phyloP scores from a whole-genome alignment of 306 rosid species.

The Pyrus betulifolia region DNA sequence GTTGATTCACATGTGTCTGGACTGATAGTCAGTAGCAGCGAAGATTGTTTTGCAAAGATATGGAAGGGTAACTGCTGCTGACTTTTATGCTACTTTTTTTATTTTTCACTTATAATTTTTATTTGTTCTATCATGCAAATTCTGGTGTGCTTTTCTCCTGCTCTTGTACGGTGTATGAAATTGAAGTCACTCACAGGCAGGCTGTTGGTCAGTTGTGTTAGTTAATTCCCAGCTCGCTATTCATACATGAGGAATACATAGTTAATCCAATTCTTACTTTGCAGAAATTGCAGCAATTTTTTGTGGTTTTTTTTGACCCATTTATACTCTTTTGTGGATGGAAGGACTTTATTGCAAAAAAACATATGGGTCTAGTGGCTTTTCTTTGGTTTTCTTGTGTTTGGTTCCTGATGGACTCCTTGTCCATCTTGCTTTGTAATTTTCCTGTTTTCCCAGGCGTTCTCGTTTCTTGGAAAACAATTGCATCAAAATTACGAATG shows the following conservation, averaged over 20 bases:
- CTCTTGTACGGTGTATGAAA: background rate
- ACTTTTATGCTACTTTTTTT: constrained; percentile 9
- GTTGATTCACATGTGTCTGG: constrained; percentile 87
- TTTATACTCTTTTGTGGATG: too few relatives aligned
- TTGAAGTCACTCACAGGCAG: background rate
- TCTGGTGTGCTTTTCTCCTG: background rate
- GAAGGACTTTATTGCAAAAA: too few relatives aligned
- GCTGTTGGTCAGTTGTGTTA: background rate
- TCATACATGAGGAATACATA: too few relatives aligned
- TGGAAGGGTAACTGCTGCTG: constrained; percentile 69
- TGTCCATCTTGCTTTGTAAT: too few relatives aligned
- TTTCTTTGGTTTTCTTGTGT: too few relatives aligned
- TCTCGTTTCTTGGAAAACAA: background rate
- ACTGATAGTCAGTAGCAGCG: constrained; percentile 80
- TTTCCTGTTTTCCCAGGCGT: background rate
- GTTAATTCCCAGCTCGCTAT: too few relatives aligned
- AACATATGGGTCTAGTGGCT: too few relatives aligned
- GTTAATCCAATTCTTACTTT: too few relatives aligned
- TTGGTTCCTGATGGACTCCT: too few relatives aligned
- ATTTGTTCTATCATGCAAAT: background rate
- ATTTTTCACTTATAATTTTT: background rate
- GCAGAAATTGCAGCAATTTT: too few relatives aligned
- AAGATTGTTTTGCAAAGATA: constrained; percentile 81
- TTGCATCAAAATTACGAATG: background rate
- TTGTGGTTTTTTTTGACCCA: too few relatives aligned